These are phyloP conservation scores for Pestalotiopsis sp. DNA, from an alignment of 2,329 filamentous ascomycete genomes.

Conservation along the genomic window DNA sequence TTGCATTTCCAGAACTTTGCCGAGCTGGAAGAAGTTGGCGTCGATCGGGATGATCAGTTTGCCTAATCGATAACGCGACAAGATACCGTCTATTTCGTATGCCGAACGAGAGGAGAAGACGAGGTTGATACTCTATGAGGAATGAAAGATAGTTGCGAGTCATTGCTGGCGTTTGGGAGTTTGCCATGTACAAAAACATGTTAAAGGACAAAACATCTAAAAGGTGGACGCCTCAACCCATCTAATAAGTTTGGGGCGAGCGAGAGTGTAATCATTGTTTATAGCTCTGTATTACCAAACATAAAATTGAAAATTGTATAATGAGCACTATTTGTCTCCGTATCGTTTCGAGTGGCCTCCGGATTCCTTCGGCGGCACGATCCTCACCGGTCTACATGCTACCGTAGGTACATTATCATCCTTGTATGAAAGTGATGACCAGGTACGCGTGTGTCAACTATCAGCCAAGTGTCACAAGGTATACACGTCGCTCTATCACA, in stretches of 20 bases:
- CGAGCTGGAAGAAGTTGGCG: constrained; percentile 95
- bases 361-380: too few relatives aligned
- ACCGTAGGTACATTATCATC: too few relatives aligned
- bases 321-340: too few relatives aligned
- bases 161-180: constrained; percentile 8
- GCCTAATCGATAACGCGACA: constrained; percentile 60
- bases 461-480: too few relatives aligned
- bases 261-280: background rate
- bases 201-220: background rate
- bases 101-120: background rate
- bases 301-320: background rate
- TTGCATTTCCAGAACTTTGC: constrained; percentile 98
- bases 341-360: too few relatives aligned
- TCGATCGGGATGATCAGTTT: constrained; percentile 91
- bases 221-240: background rate
- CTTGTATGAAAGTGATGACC: too few relatives aligned
- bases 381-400: too few relatives aligned
- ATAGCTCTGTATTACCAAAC: background rate
- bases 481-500: too few relatives aligned
- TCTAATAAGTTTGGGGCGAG: background rate
- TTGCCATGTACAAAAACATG: background rate
- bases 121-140: background rate
- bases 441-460: too few relatives aligned
- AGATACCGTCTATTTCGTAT: background rate
- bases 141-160: background rate